These are phyloP conservation scores for Fusarium vanettenii DNA, from an alignment of 2,329 filamentous ascomycete species.

Conservation along the genomic window DNA sequence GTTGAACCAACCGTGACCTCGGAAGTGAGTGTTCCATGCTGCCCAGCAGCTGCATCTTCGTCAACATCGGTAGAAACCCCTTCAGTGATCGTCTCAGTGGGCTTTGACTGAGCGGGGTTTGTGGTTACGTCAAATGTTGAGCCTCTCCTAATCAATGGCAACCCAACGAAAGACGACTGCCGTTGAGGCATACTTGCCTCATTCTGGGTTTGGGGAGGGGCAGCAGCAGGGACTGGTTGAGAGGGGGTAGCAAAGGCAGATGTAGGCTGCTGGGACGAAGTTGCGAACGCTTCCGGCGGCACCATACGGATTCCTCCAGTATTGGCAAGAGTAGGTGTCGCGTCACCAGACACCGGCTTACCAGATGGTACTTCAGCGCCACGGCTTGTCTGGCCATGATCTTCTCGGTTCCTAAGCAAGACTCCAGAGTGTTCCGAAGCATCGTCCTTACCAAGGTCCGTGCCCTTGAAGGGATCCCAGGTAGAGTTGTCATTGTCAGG, in stretches of 20 bases:
- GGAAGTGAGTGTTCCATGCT: slow-evolving; percentile 35
- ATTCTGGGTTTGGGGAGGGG: slow-evolving; percentile 28
- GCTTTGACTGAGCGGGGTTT: slow-evolving; percentile 46
- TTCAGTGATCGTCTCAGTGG: slow-evolving; percentile 49
- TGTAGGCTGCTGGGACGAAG: slow-evolving; percentile 13
- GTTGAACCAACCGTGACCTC: slow-evolving; percentile 35
- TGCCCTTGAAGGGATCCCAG: slow-evolving; percentile 39
- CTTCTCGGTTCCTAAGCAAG: slow-evolving; percentile 4
- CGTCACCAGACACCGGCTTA: slow-evolving; percentile 20
- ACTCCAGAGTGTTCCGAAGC: slow-evolving; percentile 20
- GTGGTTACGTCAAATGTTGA: slow-evolving; percentile 64
- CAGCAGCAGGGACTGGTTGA: neutral
- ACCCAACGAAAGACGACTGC: slow-evolving; percentile 64
- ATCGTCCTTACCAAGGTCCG: slow-evolving; percentile 21
- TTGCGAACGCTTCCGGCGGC: slow-evolving; percentile 24
- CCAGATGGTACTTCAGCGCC: slow-evolving; percentile 8
- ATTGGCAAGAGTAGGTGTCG: slow-evolving; percentile 22
- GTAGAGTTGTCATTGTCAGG: slow-evolving; percentile 30
- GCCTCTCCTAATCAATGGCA: slow-evolving; percentile 69
- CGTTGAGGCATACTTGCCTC: slow-evolving; percentile 50
- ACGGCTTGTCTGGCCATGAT: slow-evolving; percentile 3
- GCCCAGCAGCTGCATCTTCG: slow-evolving; percentile 24
- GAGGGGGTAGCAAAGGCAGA: slow-evolving; percentile 6
- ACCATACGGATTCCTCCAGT: slow-evolving; percentile 40
- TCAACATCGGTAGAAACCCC: slow-evolving; percentile 49